Percentiles rank a stretch among this genome's conserved stretches.
Evolutionary conservation across 257 asterid species (phyloP).

Genomic region (Penstemon newberryi): DNA sequence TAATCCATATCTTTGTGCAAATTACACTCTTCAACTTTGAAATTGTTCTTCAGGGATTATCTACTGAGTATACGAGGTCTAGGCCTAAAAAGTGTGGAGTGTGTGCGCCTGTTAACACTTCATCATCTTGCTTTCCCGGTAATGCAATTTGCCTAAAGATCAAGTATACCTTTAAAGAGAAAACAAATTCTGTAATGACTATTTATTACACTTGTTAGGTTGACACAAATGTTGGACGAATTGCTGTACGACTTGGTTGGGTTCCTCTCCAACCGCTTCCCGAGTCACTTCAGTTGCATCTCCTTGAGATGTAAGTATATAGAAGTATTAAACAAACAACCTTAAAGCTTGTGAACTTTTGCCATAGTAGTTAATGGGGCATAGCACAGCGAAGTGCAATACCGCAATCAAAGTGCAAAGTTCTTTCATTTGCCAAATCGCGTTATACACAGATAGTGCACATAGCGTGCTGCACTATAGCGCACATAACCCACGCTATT

Average conservation of each 20-base stretch:
- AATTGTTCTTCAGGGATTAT: conserved; percentile 71
- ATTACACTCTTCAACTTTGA: conserved; percentile 14
- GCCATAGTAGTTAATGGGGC: no score
- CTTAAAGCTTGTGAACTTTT: conserved; percentile 4
- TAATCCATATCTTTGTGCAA: conserved; percentile 6
- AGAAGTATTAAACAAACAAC: conserved; percentile 13
- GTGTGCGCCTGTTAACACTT: conserved; percentile 89
- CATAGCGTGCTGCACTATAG: no score
- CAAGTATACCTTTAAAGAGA: conserved; percentile 21
- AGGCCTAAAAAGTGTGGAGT: conserved; percentile 95
- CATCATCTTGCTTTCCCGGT: conserved; percentile 96
- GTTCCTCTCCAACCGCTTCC: conserved; percentile 99
- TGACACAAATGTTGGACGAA: conserved; percentile 96
- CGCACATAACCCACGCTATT: no score
- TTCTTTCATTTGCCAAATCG: no score
- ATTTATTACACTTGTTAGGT: conserved; percentile 51
- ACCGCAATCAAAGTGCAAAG: no score
- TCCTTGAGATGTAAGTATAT: conserved; percentile 84
- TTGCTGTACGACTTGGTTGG: conserved; percentile 98
- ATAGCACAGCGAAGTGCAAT: no score
- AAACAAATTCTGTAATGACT: conserved; percentile 26
- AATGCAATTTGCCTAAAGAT: conserved; percentile 38
- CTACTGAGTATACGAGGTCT: conserved; percentile 82
- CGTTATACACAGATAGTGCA: no score
- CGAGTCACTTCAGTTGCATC: conserved; percentile 90